These are phyloP conservation scores for Fraxinus sp. DNA, from an alignment of 305 asterid genomes.

Conservation along the genomic window DNA sequence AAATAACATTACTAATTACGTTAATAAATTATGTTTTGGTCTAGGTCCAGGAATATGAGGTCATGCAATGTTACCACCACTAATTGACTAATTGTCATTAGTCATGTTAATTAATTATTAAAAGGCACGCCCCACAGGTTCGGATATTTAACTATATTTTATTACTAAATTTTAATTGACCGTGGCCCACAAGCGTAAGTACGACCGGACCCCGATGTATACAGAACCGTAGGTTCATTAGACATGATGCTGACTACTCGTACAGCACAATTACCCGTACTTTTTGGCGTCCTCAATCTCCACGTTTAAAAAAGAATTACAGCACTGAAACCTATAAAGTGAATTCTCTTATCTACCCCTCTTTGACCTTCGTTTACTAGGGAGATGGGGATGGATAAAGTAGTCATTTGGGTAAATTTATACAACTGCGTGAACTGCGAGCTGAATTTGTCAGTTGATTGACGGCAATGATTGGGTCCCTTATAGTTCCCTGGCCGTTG, in stretches of 20 bases:
- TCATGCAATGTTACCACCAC: constrained; percentile 13
- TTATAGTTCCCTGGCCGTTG: constrained; percentile 29
- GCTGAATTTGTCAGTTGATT: constrained; percentile 10
- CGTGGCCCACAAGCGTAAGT: constrained; percentile 2
- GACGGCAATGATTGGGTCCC: constrained; percentile 20
- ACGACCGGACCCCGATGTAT: not conserved
- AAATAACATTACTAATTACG: constrained; percentile 1
- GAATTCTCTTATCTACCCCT: not conserved
- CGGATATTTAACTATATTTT: not conserved
- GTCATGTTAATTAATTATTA: not conserved
- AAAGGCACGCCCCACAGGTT: constrained; percentile 9
- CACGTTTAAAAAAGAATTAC: not conserved
- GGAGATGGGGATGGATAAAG: not conserved
- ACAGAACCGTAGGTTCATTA: not conserved
- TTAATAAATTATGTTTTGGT: not conserved
- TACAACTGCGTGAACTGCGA: constrained; percentile 23
- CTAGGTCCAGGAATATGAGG: constrained; percentile 20
- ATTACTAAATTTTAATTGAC: not conserved
- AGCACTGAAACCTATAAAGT: not conserved
- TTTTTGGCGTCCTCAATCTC: not conserved
- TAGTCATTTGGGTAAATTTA: not conserved
- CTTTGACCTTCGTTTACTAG: not conserved
- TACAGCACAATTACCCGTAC: not conserved
- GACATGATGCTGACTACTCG: constrained; percentile 13
- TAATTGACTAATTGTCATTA: constrained; percentile 20